A percentile compares a stretch with the other conserved stretches of the same genome.
Conservation (phyloP, 441 rosid species). For the Hura crepitans region DNA sequence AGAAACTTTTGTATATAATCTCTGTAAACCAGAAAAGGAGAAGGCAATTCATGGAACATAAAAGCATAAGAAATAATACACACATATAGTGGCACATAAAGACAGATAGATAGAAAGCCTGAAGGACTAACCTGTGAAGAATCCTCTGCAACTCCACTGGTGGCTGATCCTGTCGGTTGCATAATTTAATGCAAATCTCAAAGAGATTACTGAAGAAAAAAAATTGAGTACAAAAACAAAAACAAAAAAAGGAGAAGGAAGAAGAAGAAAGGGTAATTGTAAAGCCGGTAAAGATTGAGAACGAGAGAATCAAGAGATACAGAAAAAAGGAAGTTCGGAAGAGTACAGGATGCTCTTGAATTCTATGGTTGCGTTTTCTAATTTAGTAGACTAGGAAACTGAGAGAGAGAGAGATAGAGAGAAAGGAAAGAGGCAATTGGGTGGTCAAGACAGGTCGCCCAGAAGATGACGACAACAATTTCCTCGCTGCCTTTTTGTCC, state of each 20-base stretch:
- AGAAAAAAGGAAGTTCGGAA: neutral
- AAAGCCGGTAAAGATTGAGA: neutral
- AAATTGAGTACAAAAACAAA: neutral
- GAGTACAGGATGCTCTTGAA: neutral
- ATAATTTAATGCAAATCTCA: conserved; percentile 20
- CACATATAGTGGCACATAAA: neutral
- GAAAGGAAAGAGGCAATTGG: neutral
- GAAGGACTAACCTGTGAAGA: conserved; percentile 30
- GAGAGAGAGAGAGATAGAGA: no score
- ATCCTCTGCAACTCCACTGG: conserved; percentile 26
- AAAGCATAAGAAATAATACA: neutral
- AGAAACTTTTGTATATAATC: neutral
- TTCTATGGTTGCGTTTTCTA: neutral
- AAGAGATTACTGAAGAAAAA: neutral
- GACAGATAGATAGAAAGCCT: neutral
- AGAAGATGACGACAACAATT: neutral
- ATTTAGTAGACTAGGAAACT: neutral
- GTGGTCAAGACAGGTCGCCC: conserved; percentile 12
- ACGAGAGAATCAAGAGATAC: neutral
- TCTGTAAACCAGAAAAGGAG: neutral
- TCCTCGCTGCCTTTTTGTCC: neutral
- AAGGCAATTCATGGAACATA: neutral
- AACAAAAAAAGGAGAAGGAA: neutral
- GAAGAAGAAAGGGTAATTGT: neutral
- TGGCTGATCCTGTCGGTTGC: conserved; percentile 32